A percentile compares a stretch with the other conserved stretches of the same genome.
Evolutionary conservation across 2,329 filamentous ascomycete genomes (phyloP).

Genomic region (Niveomyces coronatus): DNA sequence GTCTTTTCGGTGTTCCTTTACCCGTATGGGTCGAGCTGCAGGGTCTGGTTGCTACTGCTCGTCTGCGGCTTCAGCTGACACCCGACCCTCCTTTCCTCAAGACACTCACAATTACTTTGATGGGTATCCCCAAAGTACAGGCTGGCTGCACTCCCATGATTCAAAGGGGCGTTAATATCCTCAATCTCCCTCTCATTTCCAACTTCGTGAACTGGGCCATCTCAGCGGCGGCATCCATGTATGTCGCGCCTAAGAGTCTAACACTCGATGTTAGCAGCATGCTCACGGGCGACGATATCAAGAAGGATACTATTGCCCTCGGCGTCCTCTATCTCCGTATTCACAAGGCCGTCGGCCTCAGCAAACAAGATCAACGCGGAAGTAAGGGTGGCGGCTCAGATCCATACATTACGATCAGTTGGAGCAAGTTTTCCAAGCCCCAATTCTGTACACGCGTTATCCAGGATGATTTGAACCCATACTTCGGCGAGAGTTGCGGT

Average conservation of each 20-base stretch:
- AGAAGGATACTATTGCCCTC: slow-evolving; percentile 77
- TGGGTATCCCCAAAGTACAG: slow-evolving; percentile 83
- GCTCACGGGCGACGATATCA: slow-evolving; percentile 81
- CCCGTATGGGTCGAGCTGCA: slow-evolving; percentile 86
- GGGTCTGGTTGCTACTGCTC: slow-evolving; percentile 78
- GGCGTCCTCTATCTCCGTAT: slow-evolving; percentile 91
- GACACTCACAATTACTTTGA: slow-evolving; percentile 83
- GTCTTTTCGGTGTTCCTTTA: slow-evolving; percentile 78
- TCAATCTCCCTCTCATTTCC: slow-evolving; percentile 86
- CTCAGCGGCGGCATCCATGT: slow-evolving; percentile 74
- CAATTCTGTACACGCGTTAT: slow-evolving; percentile 97
- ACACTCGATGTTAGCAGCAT: slow-evolving; percentile 84
- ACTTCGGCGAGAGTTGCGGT: slow-evolving; percentile 82
- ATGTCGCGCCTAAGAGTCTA: slow-evolving; percentile 91
- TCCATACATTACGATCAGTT: slow-evolving; percentile 88
- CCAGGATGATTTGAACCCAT: slow-evolving; percentile 83
- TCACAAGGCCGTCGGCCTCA: slow-evolving; percentile 75
- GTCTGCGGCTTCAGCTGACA: slow-evolving; percentile 72
- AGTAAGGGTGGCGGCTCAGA: slow-evolving; percentile 82
- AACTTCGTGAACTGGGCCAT: slow-evolving; percentile 98
- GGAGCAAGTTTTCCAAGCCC: slow-evolving; percentile 94
- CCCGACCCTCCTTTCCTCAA: slow-evolving; percentile 90
- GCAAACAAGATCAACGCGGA: slow-evolving; percentile 80
- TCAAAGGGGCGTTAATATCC: slow-evolving; percentile 78
- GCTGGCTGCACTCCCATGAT: slow-evolving; percentile 89